Evolutionary conservation across 768 basidiomycete genomes (phyloP).

Genomic region (Amanita pallidorosea): DNA sequence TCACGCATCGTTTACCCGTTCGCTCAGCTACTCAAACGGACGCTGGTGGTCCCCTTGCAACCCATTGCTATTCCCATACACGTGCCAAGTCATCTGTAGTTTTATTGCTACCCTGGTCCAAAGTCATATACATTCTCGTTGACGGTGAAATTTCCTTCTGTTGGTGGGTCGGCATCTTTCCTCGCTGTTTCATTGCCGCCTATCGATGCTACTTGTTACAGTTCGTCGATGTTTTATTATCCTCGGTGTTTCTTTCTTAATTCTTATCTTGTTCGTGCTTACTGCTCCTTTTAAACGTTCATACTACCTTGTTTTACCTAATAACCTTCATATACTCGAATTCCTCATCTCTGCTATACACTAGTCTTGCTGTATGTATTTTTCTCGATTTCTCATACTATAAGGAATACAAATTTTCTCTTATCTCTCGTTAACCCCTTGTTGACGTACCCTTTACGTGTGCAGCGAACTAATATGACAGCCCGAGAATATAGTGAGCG

Average conservation of each 20-base stretch:
- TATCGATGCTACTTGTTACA: neutral
- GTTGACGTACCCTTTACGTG: neutral
- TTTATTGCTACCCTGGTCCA: conserved; percentile 4
- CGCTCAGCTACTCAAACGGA: neutral
- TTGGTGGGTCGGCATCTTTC: neutral
- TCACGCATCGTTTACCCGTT: neutral
- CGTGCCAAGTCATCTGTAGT: conserved; percentile 4
- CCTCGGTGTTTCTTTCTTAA: neutral
- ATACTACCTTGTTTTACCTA: neutral
- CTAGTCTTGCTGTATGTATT: conserved; percentile 7
- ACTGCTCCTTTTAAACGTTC: neutral
- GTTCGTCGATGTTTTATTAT: conserved; percentile 3
- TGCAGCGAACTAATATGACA: neutral
- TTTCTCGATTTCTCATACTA: neutral
- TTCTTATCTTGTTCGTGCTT: neutral
- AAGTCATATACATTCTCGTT: neutral
- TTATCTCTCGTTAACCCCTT: neutral
- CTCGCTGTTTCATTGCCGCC: neutral
- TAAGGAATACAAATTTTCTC: neutral
- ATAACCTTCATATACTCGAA: neutral
- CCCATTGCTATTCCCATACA: neutral
- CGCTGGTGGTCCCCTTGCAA: neutral
- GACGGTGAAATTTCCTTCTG: neutral
- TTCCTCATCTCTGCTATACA: conserved; percentile 2
- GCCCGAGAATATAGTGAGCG: no score